Base-by-base conservation (phyloP, 2,329 filamentous ascomycete genomes). In the Peltaster fructicola region DNA sequence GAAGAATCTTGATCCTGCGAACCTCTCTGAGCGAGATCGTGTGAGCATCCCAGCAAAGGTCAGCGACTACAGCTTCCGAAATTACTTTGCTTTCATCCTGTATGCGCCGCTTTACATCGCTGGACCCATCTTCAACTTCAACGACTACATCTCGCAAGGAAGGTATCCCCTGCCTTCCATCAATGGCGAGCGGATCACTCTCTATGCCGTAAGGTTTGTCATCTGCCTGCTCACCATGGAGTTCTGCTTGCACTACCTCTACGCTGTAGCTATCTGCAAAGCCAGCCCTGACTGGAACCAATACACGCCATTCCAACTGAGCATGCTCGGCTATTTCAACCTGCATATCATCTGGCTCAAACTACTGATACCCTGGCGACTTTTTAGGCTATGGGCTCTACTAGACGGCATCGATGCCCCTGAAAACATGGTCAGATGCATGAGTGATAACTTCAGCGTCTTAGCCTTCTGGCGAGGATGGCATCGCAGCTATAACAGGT, bases 261-360 rank as follows among this genome's bases (percentile, higher is more conserved):
- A 95, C 49, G 80, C 85, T 30, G 76, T 90, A 23, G 88, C 88
- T 31, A 95, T 98, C 42, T 77, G 75, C 43, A 79, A 90, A 46
- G 65, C 74, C 2, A 61, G 65, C 11, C 82, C 84, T 0, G 60
- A 72, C 33, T 98, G 88, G 88, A 60, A 61, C 14, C 58, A 71
- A 13, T 95, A 93, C 56, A 78, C 81, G 0, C 73, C 88, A 0
- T 73, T 78, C 21, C 81, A 98, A 48, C 68, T 98, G 20, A 77
- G 71, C 44, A 72, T 98, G 57, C 65, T 98, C 8, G 88, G 81
- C 17, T 93, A 77, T 57, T 90, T 95, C 61, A 93, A 93, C 52
- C 71, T 98, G 8, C 80, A 92, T 54, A 71, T 93, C 46, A 90
- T 98, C 50, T 98, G 90, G 90, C 65, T 98, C 22, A 98, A 98